Evolutionary conservation across 2,329 filamentous ascomycete species (phyloP).

Genomic region (Pseudogymnoascus verrucosus): DNA sequence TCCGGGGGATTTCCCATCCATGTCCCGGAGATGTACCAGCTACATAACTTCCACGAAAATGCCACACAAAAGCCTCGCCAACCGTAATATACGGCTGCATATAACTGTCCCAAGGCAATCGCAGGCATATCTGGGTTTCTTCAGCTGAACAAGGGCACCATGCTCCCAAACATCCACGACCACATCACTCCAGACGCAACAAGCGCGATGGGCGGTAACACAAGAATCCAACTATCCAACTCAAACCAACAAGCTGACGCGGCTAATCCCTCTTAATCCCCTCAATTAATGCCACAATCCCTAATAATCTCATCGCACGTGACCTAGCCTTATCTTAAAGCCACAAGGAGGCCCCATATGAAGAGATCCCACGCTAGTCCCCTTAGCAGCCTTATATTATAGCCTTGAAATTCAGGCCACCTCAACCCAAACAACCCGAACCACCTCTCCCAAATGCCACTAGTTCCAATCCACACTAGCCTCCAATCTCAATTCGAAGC

Average conservation of each 20-base stretch:
- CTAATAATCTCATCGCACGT: neutral
- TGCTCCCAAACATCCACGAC: neutral
- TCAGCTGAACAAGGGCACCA: neutral
- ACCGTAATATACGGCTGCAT: neutral
- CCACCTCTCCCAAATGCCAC: neutral
- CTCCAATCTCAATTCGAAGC: slow-evolving; percentile 7
- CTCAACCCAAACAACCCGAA: neutral
- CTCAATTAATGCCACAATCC: neutral
- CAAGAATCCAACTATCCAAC: neutral
- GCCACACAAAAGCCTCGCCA: slow-evolving; percentile 3
- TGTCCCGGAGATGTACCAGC: neutral
- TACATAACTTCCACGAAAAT: neutral
- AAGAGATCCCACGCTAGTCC: too few relatives aligned
- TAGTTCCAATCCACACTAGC: slow-evolving; percentile 2
- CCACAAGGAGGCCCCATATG: neutral
- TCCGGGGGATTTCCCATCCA: neutral
- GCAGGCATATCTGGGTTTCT: neutral
- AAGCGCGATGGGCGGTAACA: neutral
- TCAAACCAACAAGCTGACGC: neutral
- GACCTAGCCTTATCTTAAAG: neutral
- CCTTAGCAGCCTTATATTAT: too few relatives aligned
- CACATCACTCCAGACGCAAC: neutral
- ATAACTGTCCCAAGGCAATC: neutral
- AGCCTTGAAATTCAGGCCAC: too few relatives aligned
- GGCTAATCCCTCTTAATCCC: neutral